Evolutionary conservation across 441 rosid genomes (phyloP), one percentile per base, ranked within the genome.

Genomic region (Macaranga tanarius): DNA sequence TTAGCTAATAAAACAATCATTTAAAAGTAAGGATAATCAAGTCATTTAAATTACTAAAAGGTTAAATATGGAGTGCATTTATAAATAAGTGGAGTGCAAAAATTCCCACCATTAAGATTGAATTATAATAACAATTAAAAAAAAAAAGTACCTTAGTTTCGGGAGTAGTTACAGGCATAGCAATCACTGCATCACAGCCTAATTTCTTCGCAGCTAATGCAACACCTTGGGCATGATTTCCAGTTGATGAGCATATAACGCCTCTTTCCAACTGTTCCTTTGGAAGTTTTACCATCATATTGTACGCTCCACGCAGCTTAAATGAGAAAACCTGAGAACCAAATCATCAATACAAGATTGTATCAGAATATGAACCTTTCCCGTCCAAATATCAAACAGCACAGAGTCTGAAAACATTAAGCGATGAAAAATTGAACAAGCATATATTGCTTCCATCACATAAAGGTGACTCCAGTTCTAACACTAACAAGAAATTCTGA

Each of bases 191-290:
- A 61, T 76, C 75, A 67, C 98, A 92, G 48, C 87, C 89, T 2
- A 92, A 83, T 79, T 67, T 85, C 71, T 84, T 83, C 59, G 99
- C 98, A 70, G 98, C 79, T 62, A 95, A 84, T 22, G 99, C 98
- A 62, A 95, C 99, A 52, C 98, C 99, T 82, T 95, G 99, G 47
- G 99, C 99, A 86, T 95, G 99, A 82, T 95, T 95, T 69, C 99
- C 99, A 44, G 99, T 97, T 4, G 99, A 95, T 9, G 98, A 95
- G 78, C 97, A 91, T 54, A 95, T 88, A 59, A 95, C 96, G 6
- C 97, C 97, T 75, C 75, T 89, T 11, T 90, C 84, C 79, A 95
- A 81, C 72, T 86, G 87, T 40, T 85, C 93, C 45, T 76, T 74
- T 2, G 92, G 42, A 77, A 95, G 93, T 57, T 88, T 91, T 48